These are phyloP conservation scores for Vaccinium darrowii DNA, from an alignment of 148 eudicot genomes.

Conservation along the genomic window DNA sequence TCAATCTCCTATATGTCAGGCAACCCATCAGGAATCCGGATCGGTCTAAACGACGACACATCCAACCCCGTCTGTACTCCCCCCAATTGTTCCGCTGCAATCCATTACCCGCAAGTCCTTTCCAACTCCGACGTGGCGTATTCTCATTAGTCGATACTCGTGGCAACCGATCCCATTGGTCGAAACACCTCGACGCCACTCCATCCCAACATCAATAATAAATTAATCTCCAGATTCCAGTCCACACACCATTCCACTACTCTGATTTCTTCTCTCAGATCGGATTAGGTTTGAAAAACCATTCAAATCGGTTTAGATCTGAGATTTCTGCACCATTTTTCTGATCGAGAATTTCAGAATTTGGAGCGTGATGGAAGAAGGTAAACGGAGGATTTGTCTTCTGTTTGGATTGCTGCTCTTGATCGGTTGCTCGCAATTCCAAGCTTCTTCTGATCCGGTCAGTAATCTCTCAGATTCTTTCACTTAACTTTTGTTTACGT, in stretches of 20 bases:
- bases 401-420: constrained; percentile 31
- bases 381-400: constrained; percentile 30
- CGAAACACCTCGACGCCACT: constrained; percentile 29
- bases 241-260: background rate
- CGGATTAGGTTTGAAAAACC: background rate
- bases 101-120: background rate
- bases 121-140: constrained; percentile 26
- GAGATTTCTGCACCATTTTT: background rate
- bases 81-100: background rate
- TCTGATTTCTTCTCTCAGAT: background rate
- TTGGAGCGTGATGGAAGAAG: constrained; percentile 38
- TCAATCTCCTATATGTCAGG: constrained; percentile 8
- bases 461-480: constrained; percentile 14
- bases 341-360: background rate
- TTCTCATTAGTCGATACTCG: constrained; percentile 27
- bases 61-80: background rate
- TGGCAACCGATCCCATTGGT: constrained; percentile 44
- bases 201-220: background rate
- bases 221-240: background rate
- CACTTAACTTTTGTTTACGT: background rate
- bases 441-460: constrained; percentile 64
- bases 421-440: constrained; percentile 40
- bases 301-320: background rate
- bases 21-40: background rate
- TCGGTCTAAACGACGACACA: background rate